Conservation (phyloP, 129 eudicot species). For the Tanacetum coccineum region DNA sequence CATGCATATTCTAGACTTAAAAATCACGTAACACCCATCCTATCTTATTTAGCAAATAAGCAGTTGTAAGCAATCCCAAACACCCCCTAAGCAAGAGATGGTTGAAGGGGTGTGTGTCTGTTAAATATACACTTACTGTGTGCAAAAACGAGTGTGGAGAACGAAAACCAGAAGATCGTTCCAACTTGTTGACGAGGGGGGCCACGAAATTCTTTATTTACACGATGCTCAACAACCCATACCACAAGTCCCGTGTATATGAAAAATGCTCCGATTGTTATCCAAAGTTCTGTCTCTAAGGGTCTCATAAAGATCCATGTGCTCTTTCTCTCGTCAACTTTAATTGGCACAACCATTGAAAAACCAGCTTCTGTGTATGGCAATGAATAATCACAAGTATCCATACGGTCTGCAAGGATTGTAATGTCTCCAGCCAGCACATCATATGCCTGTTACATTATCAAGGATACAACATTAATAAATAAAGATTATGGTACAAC, state of each 20-base stretch:
- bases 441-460: constrained; percentile 26
- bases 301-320: constrained; percentile 61
- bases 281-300: constrained; percentile 39
- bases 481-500: neutral
- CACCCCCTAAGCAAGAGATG: too few species aligned
- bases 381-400: constrained; percentile 41
- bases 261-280: constrained; percentile 40
- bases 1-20: too few species aligned
- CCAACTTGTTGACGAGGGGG: constrained; percentile 40
- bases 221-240: constrained; percentile 54
- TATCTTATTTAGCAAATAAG: too few species aligned
- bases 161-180: constrained; percentile 49
- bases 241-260: constrained; percentile 50
- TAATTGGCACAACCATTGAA: constrained; percentile 37
- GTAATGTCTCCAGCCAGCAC: constrained; percentile 49
- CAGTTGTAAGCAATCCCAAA: too few species aligned
- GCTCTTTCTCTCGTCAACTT: constrained; percentile 33
- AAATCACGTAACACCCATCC: too few species aligned
- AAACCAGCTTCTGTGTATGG: constrained; percentile 51
- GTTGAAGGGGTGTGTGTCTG: too few species aligned
- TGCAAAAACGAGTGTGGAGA: constrained; percentile 59
- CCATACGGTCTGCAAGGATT: constrained; percentile 34
- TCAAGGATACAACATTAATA: too few species aligned
- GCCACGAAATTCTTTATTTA: constrained; percentile 45
- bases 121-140: constrained; percentile 40